Conservation (phyloP, 2,329 filamentous ascomycete genomes). For the Pseudocercospora vitis region DNA sequence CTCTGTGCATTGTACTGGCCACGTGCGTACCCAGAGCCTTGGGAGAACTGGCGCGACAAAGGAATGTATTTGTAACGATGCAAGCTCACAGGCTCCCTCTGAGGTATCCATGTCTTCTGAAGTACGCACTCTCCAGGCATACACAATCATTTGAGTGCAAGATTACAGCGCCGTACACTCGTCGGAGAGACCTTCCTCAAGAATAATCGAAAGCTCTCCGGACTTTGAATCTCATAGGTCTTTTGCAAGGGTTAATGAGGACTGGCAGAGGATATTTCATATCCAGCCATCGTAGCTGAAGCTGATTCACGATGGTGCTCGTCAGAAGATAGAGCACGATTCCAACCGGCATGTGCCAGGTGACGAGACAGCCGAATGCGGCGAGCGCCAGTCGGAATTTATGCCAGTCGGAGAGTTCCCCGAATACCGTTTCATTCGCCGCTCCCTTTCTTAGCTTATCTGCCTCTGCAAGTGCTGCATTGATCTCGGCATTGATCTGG, state of each 20-base stretch:
- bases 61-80: constrained; percentile 1
- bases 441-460: constrained; percentile 11
- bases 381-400: constrained; percentile 36
- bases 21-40: neutral
- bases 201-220: constrained; percentile 21
- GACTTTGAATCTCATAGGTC: constrained; percentile 30
- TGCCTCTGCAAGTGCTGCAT: constrained; percentile 9
- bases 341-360: constrained; percentile 42
- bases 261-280: constrained; percentile 28
- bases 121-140: neutral
- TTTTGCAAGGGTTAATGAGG: constrained; percentile 30
- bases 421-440: constrained; percentile 13
- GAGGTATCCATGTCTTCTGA: neutral
- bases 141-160: neutral
- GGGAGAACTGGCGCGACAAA: neutral
- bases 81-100: neutral
- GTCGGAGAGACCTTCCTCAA: too few species aligned
- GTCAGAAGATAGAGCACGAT: constrained; percentile 44
- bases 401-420: constrained; percentile 26
- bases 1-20: constrained; percentile 1
- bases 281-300: constrained; percentile 31
- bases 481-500: constrained; percentile 11
- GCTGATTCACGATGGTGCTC: constrained; percentile 18
- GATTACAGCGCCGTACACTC: neutral
- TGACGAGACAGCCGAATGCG: constrained; percentile 37